Evolutionary conservation across 1,284 basidiomycete species (phyloP), one percentile per base, ranked within the genome.

Genomic region (Bondarzewia mesenterica): DNA sequence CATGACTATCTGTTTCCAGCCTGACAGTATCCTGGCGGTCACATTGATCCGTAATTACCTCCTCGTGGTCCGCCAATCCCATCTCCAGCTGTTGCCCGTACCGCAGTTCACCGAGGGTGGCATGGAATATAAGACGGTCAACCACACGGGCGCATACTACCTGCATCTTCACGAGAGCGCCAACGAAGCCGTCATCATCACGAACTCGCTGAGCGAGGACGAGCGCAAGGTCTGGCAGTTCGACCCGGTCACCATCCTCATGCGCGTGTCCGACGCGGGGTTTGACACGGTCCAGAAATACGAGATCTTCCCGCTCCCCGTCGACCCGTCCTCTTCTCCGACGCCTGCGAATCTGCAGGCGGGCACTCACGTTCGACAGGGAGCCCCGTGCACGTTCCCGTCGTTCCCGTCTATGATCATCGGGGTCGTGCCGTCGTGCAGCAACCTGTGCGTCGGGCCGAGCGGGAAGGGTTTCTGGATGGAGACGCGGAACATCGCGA

Each of bases 381-480:
- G 12, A 16, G 40, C 58, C 7, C 62, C 64, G 2, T 66, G 57
- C 54, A 48, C 56, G 20, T 58, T 65, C 47, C 59, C 64, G 1
- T 49, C 54, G 27, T 45, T 47, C 10, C 58, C 52, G 25, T 56
- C 63, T 5, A 54, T 54, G n/a, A 51, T 54, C 5, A 44, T 60
- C 22, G 48, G 51, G 15, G 60, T 66, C 12, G 50, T 63, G 15
- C 65, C 66, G 0, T 68, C 67, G n/a, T 59, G 57, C 49, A 54
- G 57, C 44, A 53, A 59, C 27, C 52, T 69, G 29, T 51, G 52
- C 14, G 55, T 62, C 6, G 60, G 64, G 16, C 54, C 55, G 12
- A 64, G 60, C 48, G 67, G 67, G 36, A 65, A 64, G 52, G 67
- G 67, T 10, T 58, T 64, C 50, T 68, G 64, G 62, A 57, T 64